Evolutionary conservation across 352 stramenopile genomes (phyloP).

Genomic region (Phytophthora syringae): DNA sequence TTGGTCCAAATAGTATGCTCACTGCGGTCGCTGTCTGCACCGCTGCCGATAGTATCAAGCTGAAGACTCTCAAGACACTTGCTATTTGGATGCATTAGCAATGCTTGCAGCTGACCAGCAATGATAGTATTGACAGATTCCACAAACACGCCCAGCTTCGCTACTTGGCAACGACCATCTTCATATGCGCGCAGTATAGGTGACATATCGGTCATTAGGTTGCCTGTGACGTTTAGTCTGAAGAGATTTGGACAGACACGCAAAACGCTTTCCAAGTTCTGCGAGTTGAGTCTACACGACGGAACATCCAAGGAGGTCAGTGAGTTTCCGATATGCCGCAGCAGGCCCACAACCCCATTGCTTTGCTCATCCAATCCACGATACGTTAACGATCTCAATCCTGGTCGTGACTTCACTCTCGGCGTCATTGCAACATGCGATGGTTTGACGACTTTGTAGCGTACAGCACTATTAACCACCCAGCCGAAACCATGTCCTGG

Average conservation of each 20-base stretch:
- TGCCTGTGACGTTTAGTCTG: slow-evolving; percentile 22
- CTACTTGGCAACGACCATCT: slow-evolving; percentile 19
- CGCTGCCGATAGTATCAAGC: slow-evolving; percentile 4
- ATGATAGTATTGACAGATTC: slow-evolving; percentile 13
- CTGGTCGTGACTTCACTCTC: slow-evolving; percentile 3
- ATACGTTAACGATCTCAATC: slow-evolving; percentile 30
- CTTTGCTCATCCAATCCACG: slow-evolving; percentile 20
- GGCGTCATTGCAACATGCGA: not conserved
- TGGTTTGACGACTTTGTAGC: slow-evolving; percentile 5
- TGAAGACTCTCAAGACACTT: slow-evolving; percentile 30
- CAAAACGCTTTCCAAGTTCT: slow-evolving; percentile 28
- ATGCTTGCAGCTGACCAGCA: slow-evolving; percentile 18
- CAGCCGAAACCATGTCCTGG: slow-evolving; percentile 44
- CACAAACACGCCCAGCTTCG: slow-evolving; percentile 24
- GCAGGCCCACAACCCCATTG: slow-evolving; percentile 14
- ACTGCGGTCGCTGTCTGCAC: not conserved
- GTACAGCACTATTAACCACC: slow-evolving; percentile 30
- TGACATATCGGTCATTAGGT: slow-evolving; percentile 21
- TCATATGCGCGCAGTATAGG: slow-evolving; percentile 19
- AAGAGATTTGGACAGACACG: slow-evolving; percentile 29
- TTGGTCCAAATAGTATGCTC: slow-evolving; percentile 17
- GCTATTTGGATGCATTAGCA: slow-evolving; percentile 11
- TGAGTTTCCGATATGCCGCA: slow-evolving; percentile 21
- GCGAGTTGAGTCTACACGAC: slow-evolving; percentile 19
- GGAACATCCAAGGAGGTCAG: slow-evolving; percentile 28